Conservation (phyloP, 176 grass and related monocot species). For the Juncus inflexus region DNA sequence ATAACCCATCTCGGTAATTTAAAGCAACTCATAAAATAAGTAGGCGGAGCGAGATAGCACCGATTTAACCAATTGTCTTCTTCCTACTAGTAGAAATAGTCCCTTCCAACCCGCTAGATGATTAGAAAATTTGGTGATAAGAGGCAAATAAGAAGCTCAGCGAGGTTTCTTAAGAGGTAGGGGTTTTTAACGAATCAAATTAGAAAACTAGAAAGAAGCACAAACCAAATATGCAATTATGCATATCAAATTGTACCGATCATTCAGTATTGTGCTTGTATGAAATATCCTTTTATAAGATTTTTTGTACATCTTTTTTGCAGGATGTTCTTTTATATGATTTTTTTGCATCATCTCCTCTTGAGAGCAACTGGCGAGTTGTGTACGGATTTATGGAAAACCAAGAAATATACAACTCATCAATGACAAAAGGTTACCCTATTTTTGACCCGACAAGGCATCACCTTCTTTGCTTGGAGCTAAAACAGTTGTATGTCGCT, state of each 20-base stretch:
- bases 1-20: background rate
- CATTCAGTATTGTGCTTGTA: background rate
- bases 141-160: too few relatives aligned
- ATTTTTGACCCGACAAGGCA: constrained; percentile 45
- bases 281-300: background rate
- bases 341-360: constrained; percentile 60
- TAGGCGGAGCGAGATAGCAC: too few relatives aligned
- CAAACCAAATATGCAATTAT: too few relatives aligned
- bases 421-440: constrained; percentile 31
- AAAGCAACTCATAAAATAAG: too few relatives aligned
- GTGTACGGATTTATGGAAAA: constrained; percentile 65
- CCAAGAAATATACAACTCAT: constrained; percentile 30
- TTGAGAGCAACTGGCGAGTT: constrained; percentile 73
- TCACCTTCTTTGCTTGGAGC: constrained; percentile 70
- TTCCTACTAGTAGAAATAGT: background rate
- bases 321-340: constrained; percentile 86
- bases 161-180: background rate
- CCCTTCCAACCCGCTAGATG: background rate
- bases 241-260: too few relatives aligned
- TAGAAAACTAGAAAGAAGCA: too few relatives aligned
- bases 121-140: too few relatives aligned
- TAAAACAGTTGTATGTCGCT: constrained; percentile 92
- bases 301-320: background rate
- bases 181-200: too few relatives aligned
- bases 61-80: too few relatives aligned